Conservation (phyloP, 2,329 filamentous ascomycete species). For the Ceratocystiopsis brevicomis region DNA sequence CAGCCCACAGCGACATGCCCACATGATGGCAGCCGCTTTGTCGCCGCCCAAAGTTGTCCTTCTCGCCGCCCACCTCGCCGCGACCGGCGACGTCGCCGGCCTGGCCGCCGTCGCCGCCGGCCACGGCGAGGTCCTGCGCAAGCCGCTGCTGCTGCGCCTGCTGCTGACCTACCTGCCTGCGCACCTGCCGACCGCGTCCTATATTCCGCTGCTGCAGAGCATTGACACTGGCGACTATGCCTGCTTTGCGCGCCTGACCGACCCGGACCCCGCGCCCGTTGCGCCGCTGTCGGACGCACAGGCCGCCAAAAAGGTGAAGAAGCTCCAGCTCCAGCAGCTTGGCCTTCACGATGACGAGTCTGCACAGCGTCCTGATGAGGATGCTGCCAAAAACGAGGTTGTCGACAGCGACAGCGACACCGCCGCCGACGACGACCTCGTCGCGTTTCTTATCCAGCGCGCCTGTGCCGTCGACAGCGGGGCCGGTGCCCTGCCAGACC, state of each 20-base stretch:
- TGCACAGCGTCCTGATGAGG: conserved; percentile 21
- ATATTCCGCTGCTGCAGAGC: conserved; percentile 40
- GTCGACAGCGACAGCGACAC: conserved; percentile 21
- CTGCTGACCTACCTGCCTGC: conserved; percentile 64
- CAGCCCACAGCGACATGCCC: not conserved
- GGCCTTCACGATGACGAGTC: conserved; percentile 19
- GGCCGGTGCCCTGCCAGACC: conserved; percentile 49
- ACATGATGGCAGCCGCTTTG: conserved; percentile 19
- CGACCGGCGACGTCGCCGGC: conserved; percentile 42
- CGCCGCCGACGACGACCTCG: conserved; percentile 19
- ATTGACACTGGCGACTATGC: conserved; percentile 26
- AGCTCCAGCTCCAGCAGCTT: conserved; percentile 43
- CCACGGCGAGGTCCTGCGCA: conserved; percentile 37
- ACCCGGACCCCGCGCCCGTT: conserved; percentile 38
- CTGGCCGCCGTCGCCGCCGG: conserved; percentile 40
- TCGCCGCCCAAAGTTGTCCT: conserved; percentile 52
- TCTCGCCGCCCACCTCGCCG: conserved; percentile 51
- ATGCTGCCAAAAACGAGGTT: conserved; percentile 8
- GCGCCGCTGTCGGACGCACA: conserved; percentile 40
- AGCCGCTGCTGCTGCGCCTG: conserved; percentile 50
- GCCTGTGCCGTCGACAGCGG: conserved; percentile 51
- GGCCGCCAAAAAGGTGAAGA: conserved; percentile 43
- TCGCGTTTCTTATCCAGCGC: conserved; percentile 46
- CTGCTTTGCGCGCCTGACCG: conserved; percentile 13
- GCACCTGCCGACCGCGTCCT: conserved; percentile 41